Evolutionary conservation across 2,329 filamentous ascomycete genomes (phyloP).

Genomic region (Pochonia chlamydosporia): DNA sequence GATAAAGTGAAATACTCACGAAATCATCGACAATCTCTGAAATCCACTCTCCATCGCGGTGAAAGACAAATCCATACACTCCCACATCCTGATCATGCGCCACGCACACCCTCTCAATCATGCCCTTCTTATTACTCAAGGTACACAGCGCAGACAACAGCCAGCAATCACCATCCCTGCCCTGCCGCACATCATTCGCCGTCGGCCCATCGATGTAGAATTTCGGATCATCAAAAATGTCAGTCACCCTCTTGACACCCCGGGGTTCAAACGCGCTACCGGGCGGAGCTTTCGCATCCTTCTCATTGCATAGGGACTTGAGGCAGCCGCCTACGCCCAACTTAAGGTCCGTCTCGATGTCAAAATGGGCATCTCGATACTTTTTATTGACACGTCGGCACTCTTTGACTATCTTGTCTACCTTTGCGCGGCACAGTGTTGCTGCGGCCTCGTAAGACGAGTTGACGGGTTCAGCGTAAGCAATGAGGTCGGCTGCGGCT

Average conservation of each 20-base stretch:
- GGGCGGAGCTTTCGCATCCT: conserved; percentile 14
- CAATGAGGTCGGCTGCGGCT: conserved; percentile 28
- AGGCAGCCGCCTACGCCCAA: conserved; percentile 45
- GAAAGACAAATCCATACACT: conserved; percentile 82
- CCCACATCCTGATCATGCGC: conserved; percentile 66
- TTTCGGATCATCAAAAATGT: conserved; percentile 70
- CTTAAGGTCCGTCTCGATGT: conserved; percentile 74
- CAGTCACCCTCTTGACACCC: conserved; percentile 62
- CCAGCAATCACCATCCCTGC: conserved; percentile 78
- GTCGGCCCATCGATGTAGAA: conserved; percentile 76
- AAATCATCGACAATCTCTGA: conserved; percentile 54
- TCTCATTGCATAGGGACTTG: conserved; percentile 34
- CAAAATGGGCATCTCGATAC: conserved; percentile 82
- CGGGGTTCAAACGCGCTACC: conserved; percentile 33
- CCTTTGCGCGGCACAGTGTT: conserved; percentile 61
- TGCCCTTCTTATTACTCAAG: conserved; percentile 63
- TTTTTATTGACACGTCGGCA: conserved; percentile 77
- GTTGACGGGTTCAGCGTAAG: conserved; percentile 29
- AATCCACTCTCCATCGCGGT: conserved; percentile 71
- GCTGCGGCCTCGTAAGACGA: conserved; percentile 69
- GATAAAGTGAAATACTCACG: conserved; percentile 16
- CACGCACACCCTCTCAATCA: conserved; percentile 71
- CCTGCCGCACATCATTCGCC: conserved; percentile 74
- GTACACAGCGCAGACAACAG: conserved; percentile 76
- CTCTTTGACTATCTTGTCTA: conserved; percentile 53